Percentiles rank a stretch among this genome's conserved stretches.
These are phyloP conservation scores for Pyrus communis DNA, from an alignment of 306 rosid genomes.

Conservation along the genomic window DNA sequence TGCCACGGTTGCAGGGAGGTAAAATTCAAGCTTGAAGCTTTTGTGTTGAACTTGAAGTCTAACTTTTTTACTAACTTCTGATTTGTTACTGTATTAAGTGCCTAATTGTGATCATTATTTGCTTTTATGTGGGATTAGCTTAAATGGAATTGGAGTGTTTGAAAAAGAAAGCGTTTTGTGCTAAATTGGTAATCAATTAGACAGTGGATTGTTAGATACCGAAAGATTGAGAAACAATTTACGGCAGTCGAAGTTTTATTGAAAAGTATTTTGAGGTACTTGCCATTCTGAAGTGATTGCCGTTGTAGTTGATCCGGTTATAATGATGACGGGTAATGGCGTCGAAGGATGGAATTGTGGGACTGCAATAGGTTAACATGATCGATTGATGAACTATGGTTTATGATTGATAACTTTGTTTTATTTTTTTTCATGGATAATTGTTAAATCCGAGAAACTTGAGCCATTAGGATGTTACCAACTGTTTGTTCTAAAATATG, in stretches of 20 bases:
- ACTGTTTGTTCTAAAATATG: background rate
- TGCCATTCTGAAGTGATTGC: background rate
- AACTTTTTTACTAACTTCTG: background rate
- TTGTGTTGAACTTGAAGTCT: background rate
- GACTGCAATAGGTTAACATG: background rate
- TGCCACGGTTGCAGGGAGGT: slow-evolving; percentile 92
- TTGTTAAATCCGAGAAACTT: background rate
- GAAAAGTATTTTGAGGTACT: background rate
- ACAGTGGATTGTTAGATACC: background rate
- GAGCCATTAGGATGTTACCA: background rate
- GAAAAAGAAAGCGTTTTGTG: background rate
- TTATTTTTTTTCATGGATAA: background rate
- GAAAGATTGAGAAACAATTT: background rate
- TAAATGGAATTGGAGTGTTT: background rate
- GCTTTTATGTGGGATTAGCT: background rate
- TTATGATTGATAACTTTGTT: background rate
- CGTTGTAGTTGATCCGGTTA: background rate
- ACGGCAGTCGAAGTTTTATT: background rate
- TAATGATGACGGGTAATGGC: background rate
- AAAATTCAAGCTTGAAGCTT: background rate
- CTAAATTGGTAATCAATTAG: background rate
- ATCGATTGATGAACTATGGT: background rate
- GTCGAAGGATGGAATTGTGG: background rate
- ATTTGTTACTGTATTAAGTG: background rate
- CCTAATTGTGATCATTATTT: background rate